A percentile compares a stretch with the other conserved stretches of the same genome.
phyloP scores from a whole-genome alignment of 371 early-diverging fungal genomes.

The Saksenaea vasiformis region DNA sequence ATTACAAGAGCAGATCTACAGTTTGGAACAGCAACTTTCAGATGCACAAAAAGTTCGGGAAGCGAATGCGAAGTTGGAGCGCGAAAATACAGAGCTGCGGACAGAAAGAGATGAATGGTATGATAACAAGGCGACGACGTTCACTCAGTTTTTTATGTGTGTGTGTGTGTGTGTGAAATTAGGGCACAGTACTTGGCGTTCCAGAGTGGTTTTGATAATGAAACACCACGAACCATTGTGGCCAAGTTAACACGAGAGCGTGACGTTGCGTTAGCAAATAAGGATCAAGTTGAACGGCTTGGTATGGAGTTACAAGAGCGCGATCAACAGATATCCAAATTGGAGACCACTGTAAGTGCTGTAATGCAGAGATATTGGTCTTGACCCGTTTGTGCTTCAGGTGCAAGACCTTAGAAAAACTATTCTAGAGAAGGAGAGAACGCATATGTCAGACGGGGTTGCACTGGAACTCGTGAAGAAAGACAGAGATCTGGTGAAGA shows the following conservation, averaged over 20 bases:
- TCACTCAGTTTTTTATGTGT: too few relatives aligned
- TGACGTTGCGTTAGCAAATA: neutral
- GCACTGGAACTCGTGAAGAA: slow-evolving; percentile 11
- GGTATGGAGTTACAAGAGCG: neutral
- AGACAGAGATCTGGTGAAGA: slow-evolving; percentile 36
- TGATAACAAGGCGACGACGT: neutral
- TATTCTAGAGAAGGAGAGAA: slow-evolving; percentile 13
- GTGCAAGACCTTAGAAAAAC: slow-evolving; percentile 9
- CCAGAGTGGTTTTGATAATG: slow-evolving; percentile 1
- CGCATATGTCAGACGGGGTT: slow-evolving; percentile 8
- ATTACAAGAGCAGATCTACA: slow-evolving; percentile 15
- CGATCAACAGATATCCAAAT: neutral
- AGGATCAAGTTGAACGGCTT: neutral
- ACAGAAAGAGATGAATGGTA: slow-evolving; percentile 23
- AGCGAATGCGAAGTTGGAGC: slow-evolving; percentile 9
- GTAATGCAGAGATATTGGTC: neutral
- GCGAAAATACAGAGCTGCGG: slow-evolving; percentile 19
- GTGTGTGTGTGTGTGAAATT: too few relatives aligned
- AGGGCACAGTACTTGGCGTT: slow-evolving; percentile 20
- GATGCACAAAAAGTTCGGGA: slow-evolving; percentile 8
- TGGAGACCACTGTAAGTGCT: slow-evolving; percentile 2
- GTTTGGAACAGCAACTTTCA: slow-evolving; percentile 11
- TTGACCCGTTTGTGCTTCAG: slow-evolving; percentile 7
- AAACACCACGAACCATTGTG: slow-evolving; percentile 17
- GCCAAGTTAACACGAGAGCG: slow-evolving; percentile 8